phyloP scores from a whole-genome alignment of 305 asterid genomes.

The Fraxinus dipetala region DNA sequence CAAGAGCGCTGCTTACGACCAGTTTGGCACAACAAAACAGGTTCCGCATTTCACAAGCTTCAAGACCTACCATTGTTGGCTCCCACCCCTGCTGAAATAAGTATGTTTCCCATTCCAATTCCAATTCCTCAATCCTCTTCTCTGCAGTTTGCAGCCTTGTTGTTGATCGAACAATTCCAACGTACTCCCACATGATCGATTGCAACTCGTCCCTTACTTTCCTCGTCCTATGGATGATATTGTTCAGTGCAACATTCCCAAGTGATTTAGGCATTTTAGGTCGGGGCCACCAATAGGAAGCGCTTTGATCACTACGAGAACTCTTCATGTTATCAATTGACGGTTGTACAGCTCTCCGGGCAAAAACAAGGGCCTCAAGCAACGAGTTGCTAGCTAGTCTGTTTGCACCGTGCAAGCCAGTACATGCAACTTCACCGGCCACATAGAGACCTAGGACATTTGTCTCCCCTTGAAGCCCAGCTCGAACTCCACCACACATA shows the following conservation, averaged over 20 bases:
- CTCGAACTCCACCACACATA: conserved; percentile 99
- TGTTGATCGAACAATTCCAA: conserved; percentile 86
- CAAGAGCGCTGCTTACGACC: conserved; percentile 81
- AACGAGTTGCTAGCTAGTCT: conserved; percentile 92
- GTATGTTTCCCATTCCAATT: conserved; percentile 80
- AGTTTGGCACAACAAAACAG: conserved; percentile 93
- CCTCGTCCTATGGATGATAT: conserved; percentile 47
- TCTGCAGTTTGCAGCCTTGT: conserved; percentile 68
- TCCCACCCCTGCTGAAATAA: conserved; percentile 92
- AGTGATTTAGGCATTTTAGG: conserved; percentile 60
- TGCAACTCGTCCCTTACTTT: conserved; percentile 72
- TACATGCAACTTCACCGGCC: conserved; percentile 97
- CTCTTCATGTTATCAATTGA: conserved; percentile 60
- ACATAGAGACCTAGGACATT: conserved; percentile 79
- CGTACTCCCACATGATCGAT: conserved; percentile 83
- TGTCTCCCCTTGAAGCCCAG: conserved; percentile 93
- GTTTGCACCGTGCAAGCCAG: conserved; percentile 94
- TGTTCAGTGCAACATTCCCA: conserved; percentile 33
- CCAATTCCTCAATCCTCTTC: conserved; percentile 73
- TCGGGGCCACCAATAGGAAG: conserved; percentile 53
- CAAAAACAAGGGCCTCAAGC: conserved; percentile 92
- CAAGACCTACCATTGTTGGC: conserved; percentile 86
- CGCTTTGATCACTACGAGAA: conserved; percentile 32
- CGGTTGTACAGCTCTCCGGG: conserved; percentile 83
- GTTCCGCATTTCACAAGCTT: conserved; percentile 96